These are phyloP conservation scores for Venturia pyrina DNA, from an alignment of 2,329 filamentous ascomycete genomes.

Conservation along the genomic window DNA sequence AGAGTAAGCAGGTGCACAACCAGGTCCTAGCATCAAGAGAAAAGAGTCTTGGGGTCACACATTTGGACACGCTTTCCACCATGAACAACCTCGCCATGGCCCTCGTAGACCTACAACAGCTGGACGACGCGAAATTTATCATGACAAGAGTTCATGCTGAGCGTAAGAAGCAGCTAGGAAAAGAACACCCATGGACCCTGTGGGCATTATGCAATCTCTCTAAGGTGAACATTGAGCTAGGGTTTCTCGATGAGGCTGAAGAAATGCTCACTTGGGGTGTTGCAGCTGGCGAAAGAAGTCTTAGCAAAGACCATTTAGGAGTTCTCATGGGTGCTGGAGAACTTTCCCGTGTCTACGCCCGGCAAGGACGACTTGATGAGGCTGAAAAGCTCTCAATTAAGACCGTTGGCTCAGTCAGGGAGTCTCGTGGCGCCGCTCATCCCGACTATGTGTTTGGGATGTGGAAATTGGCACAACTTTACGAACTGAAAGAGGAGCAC, in stretches of 20 bases:
- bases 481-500: too few species aligned
- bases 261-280: constrained; percentile 39
- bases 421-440: too few species aligned
- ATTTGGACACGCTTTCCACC: constrained; percentile 18
- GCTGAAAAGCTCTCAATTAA: too few species aligned
- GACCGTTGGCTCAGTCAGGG: too few species aligned
- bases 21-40: constrained; percentile 9
- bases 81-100: constrained; percentile 18
- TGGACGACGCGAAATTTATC: constrained; percentile 15
- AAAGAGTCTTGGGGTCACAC: neutral
- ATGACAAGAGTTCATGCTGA: constrained; percentile 14
- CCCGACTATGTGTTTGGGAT: too few species aligned
- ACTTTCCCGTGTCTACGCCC: neutral
- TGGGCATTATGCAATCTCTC: constrained; percentile 21
- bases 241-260: constrained; percentile 17
- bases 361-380: too few species aligned
- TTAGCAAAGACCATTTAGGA: too few species aligned
- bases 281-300: constrained; percentile 14
- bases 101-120: neutral
- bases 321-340: too few species aligned
- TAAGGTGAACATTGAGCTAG: constrained; percentile 17
- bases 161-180: constrained; percentile 18
- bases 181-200: constrained; percentile 20
- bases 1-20: constrained; percentile 15
- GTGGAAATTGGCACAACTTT: too few species aligned